These are phyloP conservation scores for Venturia oleaginea DNA, from an alignment of 2,329 filamentous ascomycete species.

Conservation along the genomic window DNA sequence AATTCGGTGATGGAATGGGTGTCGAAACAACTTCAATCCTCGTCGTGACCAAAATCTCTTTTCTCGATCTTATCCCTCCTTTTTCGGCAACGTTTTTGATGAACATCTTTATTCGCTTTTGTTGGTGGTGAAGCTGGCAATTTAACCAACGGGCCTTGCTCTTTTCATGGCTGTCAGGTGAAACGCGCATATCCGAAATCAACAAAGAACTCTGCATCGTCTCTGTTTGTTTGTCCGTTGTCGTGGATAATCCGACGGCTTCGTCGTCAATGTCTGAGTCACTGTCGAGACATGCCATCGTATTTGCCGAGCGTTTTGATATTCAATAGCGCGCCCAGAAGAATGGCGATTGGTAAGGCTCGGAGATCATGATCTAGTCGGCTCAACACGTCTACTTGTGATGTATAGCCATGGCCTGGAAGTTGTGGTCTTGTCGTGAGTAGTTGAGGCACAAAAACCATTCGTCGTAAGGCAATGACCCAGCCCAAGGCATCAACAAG, in stretches of 20 bases:
- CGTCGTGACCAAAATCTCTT: neutral
- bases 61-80: neutral
- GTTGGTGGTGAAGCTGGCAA: neutral
- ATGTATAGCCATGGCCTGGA: neutral
- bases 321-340: neutral
- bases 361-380: neutral
- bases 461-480: neutral
- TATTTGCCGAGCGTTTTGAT: neutral
- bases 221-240: neutral
- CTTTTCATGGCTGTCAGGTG: neutral
- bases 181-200: neutral
- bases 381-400: neutral
- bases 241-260: neutral
- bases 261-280: neutral
- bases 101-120: neutral
- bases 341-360: neutral
- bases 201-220: neutral
- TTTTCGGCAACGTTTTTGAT: neutral
- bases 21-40: neutral
- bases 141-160: neutral
- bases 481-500: neutral
- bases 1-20: neutral
- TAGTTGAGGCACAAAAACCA: neutral
- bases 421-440: neutral
- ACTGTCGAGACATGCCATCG: neutral